Conservation (phyloP, 371 early-diverging fungal species). For the Mortierella sp. region DNA sequence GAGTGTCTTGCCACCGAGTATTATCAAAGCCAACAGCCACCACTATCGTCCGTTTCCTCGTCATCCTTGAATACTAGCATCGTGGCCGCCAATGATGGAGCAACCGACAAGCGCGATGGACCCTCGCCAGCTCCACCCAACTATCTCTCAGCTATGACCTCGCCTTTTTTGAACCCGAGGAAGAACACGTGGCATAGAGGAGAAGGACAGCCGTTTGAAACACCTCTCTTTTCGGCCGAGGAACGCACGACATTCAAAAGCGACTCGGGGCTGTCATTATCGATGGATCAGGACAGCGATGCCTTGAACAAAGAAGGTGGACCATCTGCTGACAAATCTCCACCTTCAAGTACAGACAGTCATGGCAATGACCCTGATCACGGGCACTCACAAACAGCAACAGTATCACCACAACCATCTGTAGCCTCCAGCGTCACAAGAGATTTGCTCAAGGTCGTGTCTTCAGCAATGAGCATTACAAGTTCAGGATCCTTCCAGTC, state of each 20-base stretch:
- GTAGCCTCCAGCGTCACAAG: background rate
- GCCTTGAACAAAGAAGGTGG: conserved; percentile 10
- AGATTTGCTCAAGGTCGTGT: conserved; percentile 1
- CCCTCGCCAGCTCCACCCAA: conserved; percentile 7
- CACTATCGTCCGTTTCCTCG: background rate
- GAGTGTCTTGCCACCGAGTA: conserved; percentile 27
- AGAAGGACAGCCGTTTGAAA: conserved; percentile 44
- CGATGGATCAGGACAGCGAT: conserved; percentile 20
- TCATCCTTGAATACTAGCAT: too few relatives aligned
- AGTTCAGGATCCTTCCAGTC: conserved; percentile 19
- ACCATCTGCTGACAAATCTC: too few relatives aligned
- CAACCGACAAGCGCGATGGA: too few relatives aligned
- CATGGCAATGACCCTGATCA: too few relatives aligned
- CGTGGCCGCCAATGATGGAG: background rate
- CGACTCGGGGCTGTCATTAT: conserved; percentile 9
- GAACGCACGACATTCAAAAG: conserved; percentile 26
- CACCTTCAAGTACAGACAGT: too few relatives aligned
- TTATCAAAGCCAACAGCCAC: background rate
- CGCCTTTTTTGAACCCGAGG: conserved; percentile 28
- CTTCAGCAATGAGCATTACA: conserved; percentile 5
- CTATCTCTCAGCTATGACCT: conserved; percentile 10
- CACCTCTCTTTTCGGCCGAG: background rate
- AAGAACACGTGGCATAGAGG: conserved; percentile 52
- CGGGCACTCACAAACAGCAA: too few relatives aligned
- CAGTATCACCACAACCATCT: conserved; percentile 17